Evolutionary conservation across 139 green algal species (phyloP).

Genomic region (Diplosphaera chodatii): DNA sequence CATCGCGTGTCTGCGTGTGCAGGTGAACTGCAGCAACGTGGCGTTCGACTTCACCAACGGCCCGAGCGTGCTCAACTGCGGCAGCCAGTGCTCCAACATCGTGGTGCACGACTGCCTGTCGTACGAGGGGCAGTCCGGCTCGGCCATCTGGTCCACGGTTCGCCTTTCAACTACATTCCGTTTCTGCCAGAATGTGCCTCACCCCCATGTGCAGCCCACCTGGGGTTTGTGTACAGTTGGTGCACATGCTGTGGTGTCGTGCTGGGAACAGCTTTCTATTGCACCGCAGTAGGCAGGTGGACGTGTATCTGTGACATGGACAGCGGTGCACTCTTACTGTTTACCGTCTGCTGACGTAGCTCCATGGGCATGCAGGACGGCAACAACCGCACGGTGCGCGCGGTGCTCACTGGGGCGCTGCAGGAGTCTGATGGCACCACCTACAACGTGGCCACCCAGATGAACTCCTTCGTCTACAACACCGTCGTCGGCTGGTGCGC

Average conservation of each 20-base stretch:
- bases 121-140: constrained; percentile 19
- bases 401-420: neutral
- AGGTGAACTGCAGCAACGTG: constrained; percentile 11
- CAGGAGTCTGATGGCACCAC: constrained; percentile 1
- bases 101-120: constrained; percentile 20
- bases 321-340: too few relatives aligned
- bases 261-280: too few relatives aligned
- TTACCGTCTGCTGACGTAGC: too few relatives aligned
- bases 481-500: constrained; percentile 6
- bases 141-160: constrained; percentile 16
- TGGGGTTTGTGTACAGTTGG: too few relatives aligned
- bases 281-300: too few relatives aligned
- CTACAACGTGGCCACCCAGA: constrained; percentile 21
- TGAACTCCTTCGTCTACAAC: constrained; percentile 30
- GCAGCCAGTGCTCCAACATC: constrained; percentile 20
- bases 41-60: constrained; percentile 10
- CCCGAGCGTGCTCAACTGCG: constrained; percentile 1
- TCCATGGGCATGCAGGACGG: too few relatives aligned
- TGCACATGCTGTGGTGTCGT: too few relatives aligned
- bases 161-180: too few relatives aligned
- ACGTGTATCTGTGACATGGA: too few relatives aligned
- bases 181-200: too few relatives aligned
- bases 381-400: neutral
- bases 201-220: too few relatives aligned
- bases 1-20: neutral